phyloP scores from a whole-genome alignment of 2,329 filamentous ascomycete genomes.

The Fusarium sororula region DNA sequence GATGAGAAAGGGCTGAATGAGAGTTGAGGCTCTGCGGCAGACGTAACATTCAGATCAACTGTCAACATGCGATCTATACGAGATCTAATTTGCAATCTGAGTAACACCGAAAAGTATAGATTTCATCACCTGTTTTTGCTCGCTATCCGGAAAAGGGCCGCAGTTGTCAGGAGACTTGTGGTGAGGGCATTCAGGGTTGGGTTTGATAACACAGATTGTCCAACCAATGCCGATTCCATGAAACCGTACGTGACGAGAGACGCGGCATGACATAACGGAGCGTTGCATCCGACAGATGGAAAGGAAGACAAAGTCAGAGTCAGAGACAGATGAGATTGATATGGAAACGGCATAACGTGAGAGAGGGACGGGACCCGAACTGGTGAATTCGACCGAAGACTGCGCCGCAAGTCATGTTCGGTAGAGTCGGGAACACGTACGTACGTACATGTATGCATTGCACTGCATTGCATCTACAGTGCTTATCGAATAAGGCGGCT shows the following conservation, averaged over 20 bases:
- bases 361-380: conserved; percentile 14
- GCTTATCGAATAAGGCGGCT: not conserved
- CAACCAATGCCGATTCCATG: conserved; percentile 7
- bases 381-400: not conserved
- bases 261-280: conserved; percentile 17
- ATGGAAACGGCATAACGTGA: conserved; percentile 14
- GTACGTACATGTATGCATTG: not conserved
- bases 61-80: conserved; percentile 26
- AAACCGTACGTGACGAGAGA: conserved; percentile 9
- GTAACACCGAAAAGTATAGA: conserved; percentile 17
- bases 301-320: not conserved
- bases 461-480: not conserved
- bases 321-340: conserved; percentile 10
- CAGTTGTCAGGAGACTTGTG: conserved; percentile 26
- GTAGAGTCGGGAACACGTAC: not conserved
- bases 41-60: conserved; percentile 4
- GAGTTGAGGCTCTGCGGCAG: conserved; percentile 23
- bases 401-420: not conserved
- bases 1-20: not conserved
- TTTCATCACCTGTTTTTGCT: conserved; percentile 20
- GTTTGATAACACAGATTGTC: conserved; percentile 2
- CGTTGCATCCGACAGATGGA: conserved; percentile 15
- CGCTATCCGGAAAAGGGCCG: conserved; percentile 23
- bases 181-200: conserved; percentile 20
- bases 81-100: conserved; percentile 21